These are phyloP conservation scores for Linnemannia elongata DNA, from an alignment of 192 early-diverging fungal genomes.

Conservation along the genomic window DNA sequence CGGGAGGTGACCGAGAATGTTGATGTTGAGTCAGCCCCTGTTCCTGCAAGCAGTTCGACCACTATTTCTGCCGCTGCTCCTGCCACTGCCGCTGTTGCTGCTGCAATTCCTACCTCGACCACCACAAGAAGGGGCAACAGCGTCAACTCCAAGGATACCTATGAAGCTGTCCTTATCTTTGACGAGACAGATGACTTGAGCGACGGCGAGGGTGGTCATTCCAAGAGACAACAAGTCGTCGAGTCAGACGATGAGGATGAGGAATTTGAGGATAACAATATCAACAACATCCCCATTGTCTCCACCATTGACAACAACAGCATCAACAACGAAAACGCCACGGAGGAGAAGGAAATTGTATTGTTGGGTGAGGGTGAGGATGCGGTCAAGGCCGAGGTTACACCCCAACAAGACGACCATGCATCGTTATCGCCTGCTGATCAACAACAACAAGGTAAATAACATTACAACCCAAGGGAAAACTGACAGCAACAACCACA, in stretches of 20 bases:
- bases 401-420: constrained; percentile 37
- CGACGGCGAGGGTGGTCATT: constrained; percentile 31
- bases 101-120: not conserved
- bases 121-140: not conserved
- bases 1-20: not conserved
- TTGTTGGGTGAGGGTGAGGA: constrained; percentile 19
- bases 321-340: not conserved
- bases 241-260: constrained; percentile 32
- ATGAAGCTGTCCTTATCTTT: constrained; percentile 41
- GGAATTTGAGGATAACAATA: not conserved
- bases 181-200: constrained; percentile 46
- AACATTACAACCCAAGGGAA: not conserved
- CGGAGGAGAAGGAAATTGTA: not conserved
- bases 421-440: constrained; percentile 11
- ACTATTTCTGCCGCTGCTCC: not conserved
- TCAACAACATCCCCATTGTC: not conserved
- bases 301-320: not conserved
- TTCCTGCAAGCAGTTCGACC: not conserved
- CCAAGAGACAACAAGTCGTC: not conserved
- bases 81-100: not conserved
- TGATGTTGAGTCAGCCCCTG: not conserved
- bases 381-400: constrained; percentile 7
- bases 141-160: constrained; percentile 14
- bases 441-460: constrained; percentile 8
- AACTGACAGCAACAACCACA: not conserved